Evolutionary conservation across 2,329 filamentous ascomycete genomes (phyloP), one percentile per base, ranked within the genome.

Genomic region (Tolypocladium amazonense): DNA sequence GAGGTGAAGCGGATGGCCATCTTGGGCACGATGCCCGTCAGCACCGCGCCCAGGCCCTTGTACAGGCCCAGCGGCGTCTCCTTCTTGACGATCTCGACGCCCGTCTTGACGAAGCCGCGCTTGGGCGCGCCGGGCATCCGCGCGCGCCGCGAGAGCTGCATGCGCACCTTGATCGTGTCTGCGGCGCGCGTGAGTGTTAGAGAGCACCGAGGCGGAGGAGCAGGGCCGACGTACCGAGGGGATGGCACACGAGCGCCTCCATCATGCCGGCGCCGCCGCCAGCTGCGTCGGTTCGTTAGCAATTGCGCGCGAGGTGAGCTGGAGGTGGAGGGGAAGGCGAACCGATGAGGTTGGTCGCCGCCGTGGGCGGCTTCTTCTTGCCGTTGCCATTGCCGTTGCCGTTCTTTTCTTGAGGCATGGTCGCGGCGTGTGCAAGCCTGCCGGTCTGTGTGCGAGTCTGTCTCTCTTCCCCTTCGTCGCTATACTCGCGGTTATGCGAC

Each of bases 1-100:
- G 90, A 96, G 56, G 93, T 96, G 78, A 99, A 99, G 45, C 94
- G 90, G 73, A 97, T 99, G 62, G 94, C 94, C 94, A 99, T 99
- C 78, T 99, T 99, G 59, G 94, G 94, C 27, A 99, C 86, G 73
- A 99, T 99, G 66, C 94, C 94, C 30, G 92, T 97, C 61, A 97
- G 75, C 50, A 99, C 94, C 59, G 94, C 94, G 63, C 94, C 94
- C n/a, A 99, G 84, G 66, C 94, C 94, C 80, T 99, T 99, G 83
- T 99, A 99, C 61, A 99, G 79, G 64, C 89, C 94, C 41, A 99
- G 79, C 1, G 92, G 90, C 18, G 94, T 97, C 79, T 99, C 94
- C 69, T 89, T 88, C 72, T 85, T 84, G 59, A 96, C 86, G 68
- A 99, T 97, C 67, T 95, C 89, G 63, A 81, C 76, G 63, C 94